Conservation (phyloP, 208 protist species). For the Trypanosoma cruzi region DNA sequence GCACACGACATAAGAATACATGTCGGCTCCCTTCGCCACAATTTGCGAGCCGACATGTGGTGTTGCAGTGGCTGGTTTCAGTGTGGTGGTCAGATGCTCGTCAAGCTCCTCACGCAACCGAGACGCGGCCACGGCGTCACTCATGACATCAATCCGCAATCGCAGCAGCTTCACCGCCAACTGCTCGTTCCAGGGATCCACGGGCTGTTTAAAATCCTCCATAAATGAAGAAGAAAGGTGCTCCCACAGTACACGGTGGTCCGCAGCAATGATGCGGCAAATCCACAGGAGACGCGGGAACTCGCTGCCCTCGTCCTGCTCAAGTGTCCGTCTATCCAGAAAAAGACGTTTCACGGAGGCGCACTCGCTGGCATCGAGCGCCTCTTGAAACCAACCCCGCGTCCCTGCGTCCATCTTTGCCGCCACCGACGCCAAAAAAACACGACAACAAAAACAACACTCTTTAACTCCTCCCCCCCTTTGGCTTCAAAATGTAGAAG, state of each 20-base stretch:
- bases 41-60: neutral
- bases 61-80: constrained; percentile 43
- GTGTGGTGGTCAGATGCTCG: constrained; percentile 30
- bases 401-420: constrained; percentile 7
- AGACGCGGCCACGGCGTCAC: neutral
- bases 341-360: constrained; percentile 64
- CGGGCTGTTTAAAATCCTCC: constrained; percentile 25
- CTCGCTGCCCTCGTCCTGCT: neutral
- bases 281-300: constrained; percentile 35
- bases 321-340: constrained; percentile 14
- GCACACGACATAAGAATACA: constrained; percentile 10
- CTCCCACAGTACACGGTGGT: constrained; percentile 81
- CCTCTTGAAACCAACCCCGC: constrained; percentile 39
- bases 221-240: constrained; percentile 43
- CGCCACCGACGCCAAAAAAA: constrained; percentile 24
- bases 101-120: constrained; percentile 35
- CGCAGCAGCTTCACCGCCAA: constrained; percentile 73
- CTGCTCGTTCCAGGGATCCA: constrained; percentile 87
- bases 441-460: constrained; percentile 37
- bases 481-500: too few species aligned
- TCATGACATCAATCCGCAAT: constrained; percentile 32
- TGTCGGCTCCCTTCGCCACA: neutral
- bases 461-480: too few species aligned
- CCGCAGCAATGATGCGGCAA: constrained; percentile 61
- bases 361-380: constrained; percentile 51